Evolutionary conservation across 768 basidiomycete species (phyloP).

Genomic region (Zangia roseola): DNA sequence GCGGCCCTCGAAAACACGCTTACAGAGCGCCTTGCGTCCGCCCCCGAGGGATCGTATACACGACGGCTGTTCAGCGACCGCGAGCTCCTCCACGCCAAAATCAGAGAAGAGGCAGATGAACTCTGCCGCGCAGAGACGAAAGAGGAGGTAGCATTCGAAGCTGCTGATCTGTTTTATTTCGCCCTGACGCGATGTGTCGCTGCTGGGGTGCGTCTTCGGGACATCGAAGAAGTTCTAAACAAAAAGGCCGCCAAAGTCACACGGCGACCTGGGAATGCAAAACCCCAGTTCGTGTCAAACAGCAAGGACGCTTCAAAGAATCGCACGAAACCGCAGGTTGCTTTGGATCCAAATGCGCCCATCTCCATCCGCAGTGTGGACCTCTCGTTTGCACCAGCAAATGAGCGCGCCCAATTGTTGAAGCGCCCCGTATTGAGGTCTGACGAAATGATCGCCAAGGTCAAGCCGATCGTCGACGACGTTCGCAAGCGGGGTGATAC

Average conservation of each 20-base stretch:
- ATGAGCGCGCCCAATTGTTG: slow-evolving; percentile 67
- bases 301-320: slow-evolving; percentile 31
- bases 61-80: slow-evolving; percentile 80
- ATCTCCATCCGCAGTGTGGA: slow-evolving; percentile 81
- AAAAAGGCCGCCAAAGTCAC: slow-evolving; percentile 84
- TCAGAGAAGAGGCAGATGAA: slow-evolving; percentile 98
- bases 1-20: slow-evolving; percentile 80
- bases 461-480: slow-evolving; percentile 89
- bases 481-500: slow-evolving; percentile 83
- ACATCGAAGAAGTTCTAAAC: slow-evolving; percentile 84
- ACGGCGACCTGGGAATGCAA: slow-evolving; percentile 87
- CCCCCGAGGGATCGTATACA: slow-evolving; percentile 93
- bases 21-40: slow-evolving; percentile 62
- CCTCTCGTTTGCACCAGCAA: slow-evolving; percentile 45
- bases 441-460: slow-evolving; percentile 65
- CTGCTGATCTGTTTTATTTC: slow-evolving; percentile 94
- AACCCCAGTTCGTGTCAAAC: slow-evolving; percentile 64
- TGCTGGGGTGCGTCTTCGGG: slow-evolving; percentile 75
- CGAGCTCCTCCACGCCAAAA: slow-evolving; percentile 83
- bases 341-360: slow-evolving; percentile 35
- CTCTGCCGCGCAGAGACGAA: slow-evolving; percentile 78
- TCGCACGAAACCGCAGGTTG: slow-evolving; percentile 20
- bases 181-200: slow-evolving; percentile 81
- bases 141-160: slow-evolving; percentile 90
- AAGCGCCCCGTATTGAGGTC: slow-evolving; percentile 86